Evolutionary conservation across 2,329 filamentous ascomycete species (phyloP).

Genomic region (Gliomastix tumulicola): DNA sequence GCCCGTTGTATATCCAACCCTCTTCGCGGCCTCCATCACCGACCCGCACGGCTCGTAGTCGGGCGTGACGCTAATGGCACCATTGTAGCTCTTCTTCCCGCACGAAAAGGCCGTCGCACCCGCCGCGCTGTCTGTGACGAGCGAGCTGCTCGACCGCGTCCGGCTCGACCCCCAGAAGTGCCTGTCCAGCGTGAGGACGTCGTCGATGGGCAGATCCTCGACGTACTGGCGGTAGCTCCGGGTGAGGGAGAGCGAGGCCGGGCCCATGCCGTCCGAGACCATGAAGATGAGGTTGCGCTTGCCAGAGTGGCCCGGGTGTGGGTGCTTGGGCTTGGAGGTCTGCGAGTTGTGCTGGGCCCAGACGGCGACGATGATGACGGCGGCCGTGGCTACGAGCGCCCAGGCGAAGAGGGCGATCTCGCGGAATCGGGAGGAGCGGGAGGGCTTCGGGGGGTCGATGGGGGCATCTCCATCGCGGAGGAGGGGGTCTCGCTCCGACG

Average conservation of each 20-base stretch:
- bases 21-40: constrained; percentile 86
- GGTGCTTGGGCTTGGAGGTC: constrained; percentile 22
- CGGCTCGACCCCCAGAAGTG: constrained; percentile 87
- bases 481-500: constrained; percentile 36
- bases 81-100: constrained; percentile 90
- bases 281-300: constrained; percentile 98
- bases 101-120: constrained; percentile 96
- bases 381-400: constrained; percentile 74
- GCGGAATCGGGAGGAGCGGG: constrained; percentile 41
- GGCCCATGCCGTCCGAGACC: constrained; percentile 98
- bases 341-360: constrained; percentile 64
- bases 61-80: constrained; percentile 84
- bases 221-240: constrained; percentile 78
- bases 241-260: constrained; percentile 80
- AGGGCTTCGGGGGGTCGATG: constrained; percentile 7
- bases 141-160: constrained; percentile 73
- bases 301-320: constrained; percentile 31
- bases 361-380: constrained; percentile 75
- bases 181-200: constrained; percentile 74
- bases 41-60: constrained; percentile 85
- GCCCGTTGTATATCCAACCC: constrained; percentile 85
- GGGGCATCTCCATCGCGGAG: constrained; percentile 21
- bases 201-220: constrained; percentile 63
- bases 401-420: constrained; percentile 74
- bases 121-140: constrained; percentile 95